Evolutionary conservation across 306 rosid species (phyloP).

Genomic region (Glycyrrhiza uralensis): DNA sequence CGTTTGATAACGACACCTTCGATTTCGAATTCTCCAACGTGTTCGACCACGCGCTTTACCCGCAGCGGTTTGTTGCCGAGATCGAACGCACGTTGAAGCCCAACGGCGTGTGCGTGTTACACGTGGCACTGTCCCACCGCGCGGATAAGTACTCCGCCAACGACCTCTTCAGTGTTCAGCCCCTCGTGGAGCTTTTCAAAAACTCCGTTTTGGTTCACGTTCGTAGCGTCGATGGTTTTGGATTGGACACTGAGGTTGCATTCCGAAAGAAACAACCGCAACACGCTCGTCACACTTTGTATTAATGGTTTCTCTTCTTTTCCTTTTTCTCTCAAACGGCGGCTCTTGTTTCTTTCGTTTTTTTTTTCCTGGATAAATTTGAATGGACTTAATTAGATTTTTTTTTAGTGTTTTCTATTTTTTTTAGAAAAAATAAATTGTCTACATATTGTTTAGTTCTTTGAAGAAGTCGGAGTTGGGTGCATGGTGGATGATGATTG

Average conservation of each 20-base stretch:
- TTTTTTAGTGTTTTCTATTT: too few species aligned
- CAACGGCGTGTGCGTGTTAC: conserved; percentile 73
- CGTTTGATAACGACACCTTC: conserved; percentile 52
- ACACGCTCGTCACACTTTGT: neutral
- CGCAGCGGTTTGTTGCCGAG: conserved; percentile 68
- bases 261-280: conserved; percentile 43
- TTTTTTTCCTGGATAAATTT: neutral
- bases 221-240: conserved; percentile 70
- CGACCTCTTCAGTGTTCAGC: conserved; percentile 62
- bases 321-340: neutral
- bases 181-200: conserved; percentile 57
- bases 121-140: conserved; percentile 58
- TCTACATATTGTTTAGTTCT: neutral
- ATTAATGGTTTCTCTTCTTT: neutral
- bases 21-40: conserved; percentile 95
- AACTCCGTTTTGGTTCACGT: conserved; percentile 51
- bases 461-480: neutral
- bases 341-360: neutral
- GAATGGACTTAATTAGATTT: neutral
- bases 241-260: conserved; percentile 76
- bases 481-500: neutral
- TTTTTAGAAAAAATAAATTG: neutral
- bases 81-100: conserved; percentile 81
- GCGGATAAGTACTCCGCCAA: conserved; percentile 91
- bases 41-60: conserved; percentile 92